phyloP scores from a whole-genome alignment of 495 filamentous ascomycete species.

The Achaetomiella virescens region DNA sequence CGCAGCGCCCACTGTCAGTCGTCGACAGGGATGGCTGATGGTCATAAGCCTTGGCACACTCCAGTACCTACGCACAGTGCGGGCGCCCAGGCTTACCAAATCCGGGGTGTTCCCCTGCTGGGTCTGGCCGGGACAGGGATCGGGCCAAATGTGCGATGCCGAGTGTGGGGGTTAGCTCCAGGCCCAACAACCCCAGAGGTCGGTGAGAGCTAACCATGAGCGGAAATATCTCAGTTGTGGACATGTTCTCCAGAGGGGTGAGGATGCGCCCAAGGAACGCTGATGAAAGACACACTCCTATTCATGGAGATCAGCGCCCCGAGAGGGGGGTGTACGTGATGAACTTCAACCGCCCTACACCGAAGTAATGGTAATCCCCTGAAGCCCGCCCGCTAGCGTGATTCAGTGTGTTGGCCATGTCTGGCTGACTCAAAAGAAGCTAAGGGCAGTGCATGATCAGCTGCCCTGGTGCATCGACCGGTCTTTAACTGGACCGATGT shows the following conservation, averaged over 20 bases:
- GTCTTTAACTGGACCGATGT: constrained; percentile 11
- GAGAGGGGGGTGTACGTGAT: no score
- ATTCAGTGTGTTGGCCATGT: neutral
- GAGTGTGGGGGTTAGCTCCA: constrained; percentile 35
- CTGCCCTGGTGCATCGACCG: constrained; percentile 5
- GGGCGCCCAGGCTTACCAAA: constrained; percentile 12
- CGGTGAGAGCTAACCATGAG: neutral
- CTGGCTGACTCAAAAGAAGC: neutral
- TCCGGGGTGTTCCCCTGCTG: constrained; percentile 19
- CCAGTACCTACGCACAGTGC: constrained; percentile 30
- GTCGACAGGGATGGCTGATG: constrained; percentile 6
- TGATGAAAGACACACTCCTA: no score
- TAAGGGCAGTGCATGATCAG: constrained; percentile 10
- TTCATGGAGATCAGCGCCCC: no score
- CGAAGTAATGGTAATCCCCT: neutral
- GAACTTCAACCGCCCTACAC: no score
- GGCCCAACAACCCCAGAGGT: neutral
- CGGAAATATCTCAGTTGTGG: neutral
- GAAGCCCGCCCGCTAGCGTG: neutral
- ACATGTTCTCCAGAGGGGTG: neutral
- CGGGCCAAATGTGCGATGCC: constrained; percentile 19
- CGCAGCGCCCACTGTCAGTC: constrained; percentile 11
- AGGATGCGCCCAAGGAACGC: no score
- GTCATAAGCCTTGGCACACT: constrained; percentile 14
- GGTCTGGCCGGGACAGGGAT: constrained; percentile 22